phyloP scores from a whole-genome alignment of 2,329 filamentous ascomycete genomes.

The Sporothrix brasiliensis region DNA sequence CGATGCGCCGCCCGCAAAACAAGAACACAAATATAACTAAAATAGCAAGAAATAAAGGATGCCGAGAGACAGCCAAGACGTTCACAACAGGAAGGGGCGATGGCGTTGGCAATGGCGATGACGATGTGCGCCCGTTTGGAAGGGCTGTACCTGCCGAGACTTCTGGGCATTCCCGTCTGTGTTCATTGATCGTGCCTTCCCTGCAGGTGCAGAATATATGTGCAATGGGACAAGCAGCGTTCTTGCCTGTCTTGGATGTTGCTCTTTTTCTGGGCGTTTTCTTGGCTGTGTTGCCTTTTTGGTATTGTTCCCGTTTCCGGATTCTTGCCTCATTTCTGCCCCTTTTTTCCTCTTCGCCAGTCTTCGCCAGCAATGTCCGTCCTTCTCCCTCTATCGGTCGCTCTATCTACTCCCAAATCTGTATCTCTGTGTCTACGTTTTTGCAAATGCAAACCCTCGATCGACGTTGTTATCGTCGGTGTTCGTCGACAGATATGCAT shows the following conservation, averaged over 20 bases:
- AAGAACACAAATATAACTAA: background rate
- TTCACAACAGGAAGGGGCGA: slow-evolving; percentile 16
- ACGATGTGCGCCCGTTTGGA: background rate
- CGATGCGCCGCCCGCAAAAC: slow-evolving; percentile 13
- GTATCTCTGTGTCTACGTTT: background rate
- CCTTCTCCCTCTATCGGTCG: slow-evolving; percentile 1
- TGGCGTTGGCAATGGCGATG: background rate
- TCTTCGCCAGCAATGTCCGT: background rate
- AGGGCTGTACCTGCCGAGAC: slow-evolving; percentile 28
- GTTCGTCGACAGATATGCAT: background rate
- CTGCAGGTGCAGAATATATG: background rate
- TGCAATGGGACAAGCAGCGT: background rate
- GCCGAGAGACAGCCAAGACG: slow-evolving; percentile 24
- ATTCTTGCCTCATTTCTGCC: slow-evolving; percentile 15
- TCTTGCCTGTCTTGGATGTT: slow-evolving; percentile 23
- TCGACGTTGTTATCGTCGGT: background rate
- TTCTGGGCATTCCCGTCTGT: slow-evolving; percentile 21
- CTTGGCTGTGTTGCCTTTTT: slow-evolving; percentile 27
- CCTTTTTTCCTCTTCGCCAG: background rate
- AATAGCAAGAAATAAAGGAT: too few species aligned
- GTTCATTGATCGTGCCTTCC: slow-evolving; percentile 24
- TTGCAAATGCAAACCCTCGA: background rate
- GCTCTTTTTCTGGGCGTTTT: slow-evolving; percentile 21
- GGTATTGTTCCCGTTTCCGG: background rate
- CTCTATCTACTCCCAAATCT: background rate